Conservation (phyloP, 148 eudicot genomes). For the Drosera capensis region DNA sequence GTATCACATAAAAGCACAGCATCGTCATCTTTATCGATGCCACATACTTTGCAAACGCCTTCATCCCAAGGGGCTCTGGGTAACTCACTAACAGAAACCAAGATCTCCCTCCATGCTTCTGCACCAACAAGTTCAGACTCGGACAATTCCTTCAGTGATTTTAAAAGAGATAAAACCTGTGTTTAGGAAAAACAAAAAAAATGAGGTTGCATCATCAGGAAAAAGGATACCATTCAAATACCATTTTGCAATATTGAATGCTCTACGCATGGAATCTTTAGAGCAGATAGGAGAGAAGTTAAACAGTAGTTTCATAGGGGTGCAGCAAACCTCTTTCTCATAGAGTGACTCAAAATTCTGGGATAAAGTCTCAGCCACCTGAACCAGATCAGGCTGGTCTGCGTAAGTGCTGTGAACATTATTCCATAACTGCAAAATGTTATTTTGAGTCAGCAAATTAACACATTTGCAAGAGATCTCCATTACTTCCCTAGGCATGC, state of each 20-base stretch:
- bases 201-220: too few species aligned
- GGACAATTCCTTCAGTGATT: conserved; percentile 27
- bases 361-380: conserved; percentile 32
- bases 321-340: conserved; percentile 42
- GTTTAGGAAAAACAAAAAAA: too few species aligned
- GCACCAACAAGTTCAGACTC: conserved; percentile 25
- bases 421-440: conserved; percentile 44
- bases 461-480: neutral
- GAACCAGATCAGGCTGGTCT: conserved; percentile 38
- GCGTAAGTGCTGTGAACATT: conserved; percentile 25
- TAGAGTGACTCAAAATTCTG: conserved; percentile 39
- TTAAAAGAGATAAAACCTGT: conserved; percentile 31
- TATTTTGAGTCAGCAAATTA: conserved; percentile 12
- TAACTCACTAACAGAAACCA: conserved; percentile 27
- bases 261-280: too few species aligned
- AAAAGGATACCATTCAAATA: neutral
- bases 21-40: conserved; percentile 57
- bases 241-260: too few species aligned
- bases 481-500: neutral
- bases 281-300: too few species aligned
- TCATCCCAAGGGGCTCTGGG: conserved; percentile 78
- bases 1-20: conserved; percentile 58
- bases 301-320: too few species aligned
- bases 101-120: conserved; percentile 29
- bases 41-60: conserved; percentile 66